Conservation (phyloP, 495 filamentous ascomycete species). For the Apiosordaria backusii region DNA sequence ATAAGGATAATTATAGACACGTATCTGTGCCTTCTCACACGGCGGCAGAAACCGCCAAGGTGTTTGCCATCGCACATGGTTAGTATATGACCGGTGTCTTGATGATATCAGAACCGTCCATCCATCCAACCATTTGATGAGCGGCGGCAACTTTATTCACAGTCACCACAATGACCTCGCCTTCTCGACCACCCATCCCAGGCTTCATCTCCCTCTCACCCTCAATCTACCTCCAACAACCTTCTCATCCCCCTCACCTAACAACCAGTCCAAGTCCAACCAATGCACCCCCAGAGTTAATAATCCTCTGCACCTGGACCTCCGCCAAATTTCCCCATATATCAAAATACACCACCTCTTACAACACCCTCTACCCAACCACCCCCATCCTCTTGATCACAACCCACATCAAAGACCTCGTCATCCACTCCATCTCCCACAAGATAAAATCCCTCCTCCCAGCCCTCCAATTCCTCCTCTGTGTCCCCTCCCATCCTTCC, state of each 20-base stretch:
- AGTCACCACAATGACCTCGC: background rate
- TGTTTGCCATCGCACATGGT: background rate
- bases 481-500: background rate
- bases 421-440: constrained; percentile 11
- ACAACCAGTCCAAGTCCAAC: background rate
- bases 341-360: constrained; percentile 42
- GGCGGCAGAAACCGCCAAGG: background rate
- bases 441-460: constrained; percentile 22
- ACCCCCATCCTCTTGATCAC: constrained; percentile 36
- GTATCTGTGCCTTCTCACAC: background rate
- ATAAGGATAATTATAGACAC: background rate
- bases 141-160: no score
- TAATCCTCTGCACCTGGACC: constrained; percentile 47
- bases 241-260: constrained; percentile 3
- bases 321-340: constrained; percentile 38
- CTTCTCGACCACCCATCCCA: background rate
- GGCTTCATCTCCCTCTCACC: constrained; percentile 15
- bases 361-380: constrained; percentile 39
- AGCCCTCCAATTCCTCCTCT: constrained; percentile 18
- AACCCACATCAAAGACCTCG: constrained; percentile 25
- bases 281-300: constrained; percentile 33
- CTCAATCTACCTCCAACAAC: constrained; percentile 18
- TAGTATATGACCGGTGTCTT: background rate
- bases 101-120: background rate
- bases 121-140: no score